Evolutionary conservation across 2,329 filamentous ascomycete species (phyloP).

Genomic region (Claviceps sorghi): DNA sequence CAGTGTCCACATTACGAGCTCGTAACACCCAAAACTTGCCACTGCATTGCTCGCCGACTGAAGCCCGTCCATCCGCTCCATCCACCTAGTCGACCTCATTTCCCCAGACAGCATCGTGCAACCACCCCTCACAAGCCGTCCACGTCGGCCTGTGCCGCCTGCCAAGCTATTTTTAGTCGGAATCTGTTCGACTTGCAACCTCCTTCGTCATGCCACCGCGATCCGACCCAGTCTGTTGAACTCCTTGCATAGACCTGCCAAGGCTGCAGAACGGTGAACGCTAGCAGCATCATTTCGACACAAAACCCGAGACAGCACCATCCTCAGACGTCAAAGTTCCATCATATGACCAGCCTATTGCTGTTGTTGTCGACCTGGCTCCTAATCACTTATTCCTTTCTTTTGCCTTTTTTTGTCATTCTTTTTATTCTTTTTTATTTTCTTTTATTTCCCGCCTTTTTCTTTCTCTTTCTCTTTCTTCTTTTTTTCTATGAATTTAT

Average conservation of each 20-base stretch:
- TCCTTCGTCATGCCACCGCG: not conserved
- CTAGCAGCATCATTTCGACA: not conserved
- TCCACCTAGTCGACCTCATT: not conserved
- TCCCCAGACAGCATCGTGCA: not conserved
- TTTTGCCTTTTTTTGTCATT: too few species aligned
- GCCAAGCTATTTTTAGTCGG: not conserved
- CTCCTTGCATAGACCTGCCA: not conserved
- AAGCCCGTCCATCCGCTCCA: not conserved
- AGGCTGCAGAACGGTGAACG: not conserved
- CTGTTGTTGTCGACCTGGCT: not conserved
- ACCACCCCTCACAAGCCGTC: not conserved
- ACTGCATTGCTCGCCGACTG: too few species aligned
- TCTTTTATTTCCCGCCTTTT: too few species aligned
- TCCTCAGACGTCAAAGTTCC: not conserved
- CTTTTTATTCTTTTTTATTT: too few species aligned
- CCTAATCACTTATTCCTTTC: not conserved
- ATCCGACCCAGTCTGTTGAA: not conserved
- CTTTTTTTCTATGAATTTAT: too few species aligned
- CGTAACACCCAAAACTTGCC: not conserved
- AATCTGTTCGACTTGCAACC: not conserved
- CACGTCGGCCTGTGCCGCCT: not conserved
- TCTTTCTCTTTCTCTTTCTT: too few species aligned
- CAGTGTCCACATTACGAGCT: not conserved
- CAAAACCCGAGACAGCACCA: not conserved
- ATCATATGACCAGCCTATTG: not conserved